These are phyloP conservation scores for Beta corolliflora DNA, from an alignment of 179 eudicot genomes.

Conservation along the genomic window DNA sequence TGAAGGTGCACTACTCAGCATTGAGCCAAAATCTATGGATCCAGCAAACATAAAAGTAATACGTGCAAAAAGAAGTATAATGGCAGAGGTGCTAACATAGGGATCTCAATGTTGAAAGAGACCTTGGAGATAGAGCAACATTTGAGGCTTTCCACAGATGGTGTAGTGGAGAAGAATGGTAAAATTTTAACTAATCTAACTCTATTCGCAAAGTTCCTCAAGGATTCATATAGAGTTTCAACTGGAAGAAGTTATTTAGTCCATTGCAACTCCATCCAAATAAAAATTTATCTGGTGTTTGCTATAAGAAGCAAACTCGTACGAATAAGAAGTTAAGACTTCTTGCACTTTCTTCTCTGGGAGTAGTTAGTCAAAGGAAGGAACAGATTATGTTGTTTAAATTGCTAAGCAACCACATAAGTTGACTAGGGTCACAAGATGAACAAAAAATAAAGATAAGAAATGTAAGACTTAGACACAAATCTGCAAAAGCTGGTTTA, in stretches of 20 bases:
- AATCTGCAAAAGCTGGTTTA: not conserved
- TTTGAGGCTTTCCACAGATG: not conserved
- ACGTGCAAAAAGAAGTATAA: not conserved
- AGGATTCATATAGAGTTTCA: not conserved
- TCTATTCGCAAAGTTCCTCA: not conserved
- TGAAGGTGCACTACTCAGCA: not conserved
- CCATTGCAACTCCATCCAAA: not conserved
- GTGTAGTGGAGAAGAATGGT: not conserved
- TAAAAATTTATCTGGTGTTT: not conserved
- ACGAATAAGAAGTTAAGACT: not conserved
- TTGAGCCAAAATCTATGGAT: not conserved
- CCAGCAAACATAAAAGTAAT: not conserved
- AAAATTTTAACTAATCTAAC: not conserved
- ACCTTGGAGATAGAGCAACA: not conserved
- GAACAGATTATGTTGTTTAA: no score
- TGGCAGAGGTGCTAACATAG: not conserved
- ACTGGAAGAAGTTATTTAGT: not conserved
- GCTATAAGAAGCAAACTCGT: not conserved
- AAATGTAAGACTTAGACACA: not conserved
- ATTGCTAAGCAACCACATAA: no score
- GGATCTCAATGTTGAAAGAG: not conserved
- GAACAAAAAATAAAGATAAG: no score
- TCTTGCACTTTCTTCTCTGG: no score
- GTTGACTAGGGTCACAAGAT: no score
- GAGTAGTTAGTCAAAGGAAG: no score